phyloP scores from a whole-genome alignment of 495 filamentous ascomycete genomes.

The Podospora sp. region DNA sequence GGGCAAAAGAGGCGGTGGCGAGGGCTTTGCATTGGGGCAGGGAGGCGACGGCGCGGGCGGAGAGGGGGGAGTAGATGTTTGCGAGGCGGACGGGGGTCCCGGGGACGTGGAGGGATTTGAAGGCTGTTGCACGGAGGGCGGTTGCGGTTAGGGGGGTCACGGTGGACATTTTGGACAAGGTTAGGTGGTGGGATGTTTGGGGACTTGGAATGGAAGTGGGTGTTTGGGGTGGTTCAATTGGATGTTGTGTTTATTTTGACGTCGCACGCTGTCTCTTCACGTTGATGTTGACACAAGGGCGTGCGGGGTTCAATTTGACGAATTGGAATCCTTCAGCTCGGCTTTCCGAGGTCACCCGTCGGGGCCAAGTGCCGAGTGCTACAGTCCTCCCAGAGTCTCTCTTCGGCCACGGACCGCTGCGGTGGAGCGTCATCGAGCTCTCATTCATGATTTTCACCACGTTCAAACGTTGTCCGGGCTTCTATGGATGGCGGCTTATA shows the following conservation, averaged over 20 bases:
- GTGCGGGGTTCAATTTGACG: neutral
- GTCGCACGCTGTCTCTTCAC: neutral
- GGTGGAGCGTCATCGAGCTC: too few species aligned
- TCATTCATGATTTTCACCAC: too few species aligned
- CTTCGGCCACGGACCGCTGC: too few species aligned
- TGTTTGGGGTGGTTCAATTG: too few species aligned
- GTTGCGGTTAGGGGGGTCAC: neutral
- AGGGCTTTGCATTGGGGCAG: neutral
- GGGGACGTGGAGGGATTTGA: neutral
- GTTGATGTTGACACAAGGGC: neutral
- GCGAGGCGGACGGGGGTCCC: neutral
- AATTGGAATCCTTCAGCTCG: neutral
- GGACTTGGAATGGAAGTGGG: too few species aligned
- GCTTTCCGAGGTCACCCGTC: neutral
- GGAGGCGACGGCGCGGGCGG: neutral
- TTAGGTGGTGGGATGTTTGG: neutral
- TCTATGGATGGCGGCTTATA: too few species aligned
- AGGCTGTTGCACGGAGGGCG: neutral
- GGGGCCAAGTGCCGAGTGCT: neutral
- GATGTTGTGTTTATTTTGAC: neutral
- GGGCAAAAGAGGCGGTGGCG: neutral
- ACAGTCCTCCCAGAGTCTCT: too few species aligned
- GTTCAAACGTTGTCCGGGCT: too few species aligned
- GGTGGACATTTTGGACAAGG: neutral
- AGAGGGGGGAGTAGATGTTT: neutral